These are phyloP conservation scores for Aspergillus taichungensis DNA, from an alignment of 495 filamentous ascomycete species.

Conservation along the genomic window DNA sequence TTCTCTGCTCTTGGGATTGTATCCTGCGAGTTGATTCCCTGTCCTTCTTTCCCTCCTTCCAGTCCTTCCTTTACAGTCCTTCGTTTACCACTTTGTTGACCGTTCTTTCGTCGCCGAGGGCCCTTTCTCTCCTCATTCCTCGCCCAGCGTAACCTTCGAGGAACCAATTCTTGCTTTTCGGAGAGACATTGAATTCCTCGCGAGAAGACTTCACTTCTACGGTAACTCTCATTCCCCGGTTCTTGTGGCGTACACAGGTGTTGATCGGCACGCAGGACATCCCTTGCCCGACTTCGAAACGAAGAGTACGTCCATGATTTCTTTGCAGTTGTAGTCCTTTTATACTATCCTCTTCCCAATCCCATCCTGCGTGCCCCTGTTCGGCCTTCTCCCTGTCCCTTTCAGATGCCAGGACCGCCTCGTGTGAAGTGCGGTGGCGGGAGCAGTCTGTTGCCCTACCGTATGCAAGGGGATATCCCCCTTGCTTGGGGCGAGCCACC, in stretches of 20 bases:
- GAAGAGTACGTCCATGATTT: constrained; percentile 1
- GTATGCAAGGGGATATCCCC: constrained; percentile 12
- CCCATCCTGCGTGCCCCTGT: not conserved
- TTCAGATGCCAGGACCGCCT: not conserved
- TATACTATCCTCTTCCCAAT: not conserved
- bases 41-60: too few species aligned
- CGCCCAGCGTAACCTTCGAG: too few species aligned
- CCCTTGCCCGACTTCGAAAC: not conserved
- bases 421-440: not conserved
- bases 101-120: too few species aligned
- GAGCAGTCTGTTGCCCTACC: not conserved
- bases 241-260: not conserved
- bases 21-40: not conserved
- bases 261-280: constrained; percentile 1
- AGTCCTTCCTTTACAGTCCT: too few species aligned
- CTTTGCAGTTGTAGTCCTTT: not conserved
- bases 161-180: too few species aligned
- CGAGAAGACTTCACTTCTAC: not conserved
- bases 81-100: too few species aligned
- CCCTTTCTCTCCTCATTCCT: too few species aligned
- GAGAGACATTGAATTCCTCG: constrained; percentile 1
- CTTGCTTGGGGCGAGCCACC: constrained; percentile 8
- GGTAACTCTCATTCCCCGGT: too few species aligned
- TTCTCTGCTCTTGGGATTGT: not conserved
- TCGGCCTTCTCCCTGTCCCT: not conserved